Evolutionary conservation across 2,329 filamentous ascomycete species (phyloP), one percentile per base, ranked within the genome.

Genomic region (Colletotrichum coccodes): DNA sequence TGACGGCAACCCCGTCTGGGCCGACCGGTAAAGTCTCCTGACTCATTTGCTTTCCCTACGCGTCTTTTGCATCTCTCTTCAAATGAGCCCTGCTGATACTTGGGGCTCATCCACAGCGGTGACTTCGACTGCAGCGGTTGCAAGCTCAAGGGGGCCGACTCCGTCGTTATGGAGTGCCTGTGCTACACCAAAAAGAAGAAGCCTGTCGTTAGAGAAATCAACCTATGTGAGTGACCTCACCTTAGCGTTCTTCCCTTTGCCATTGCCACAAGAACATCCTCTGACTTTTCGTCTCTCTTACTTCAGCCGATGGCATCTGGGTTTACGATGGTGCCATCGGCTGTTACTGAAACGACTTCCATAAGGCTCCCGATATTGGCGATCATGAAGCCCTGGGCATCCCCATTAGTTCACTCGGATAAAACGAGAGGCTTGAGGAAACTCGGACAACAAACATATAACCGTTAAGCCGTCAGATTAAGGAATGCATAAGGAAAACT

Each of bases 251-350:
- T 6, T 12, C 12, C 3, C 11, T 3, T 34, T 6, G 30, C 34
- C n/a, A n/a, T n/a, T n/a, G n/a, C 16, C 9, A 4, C 3, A 23
- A 52, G 30, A 12, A n/a, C 34, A 8, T 2, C 8, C 6, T 16
- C 40, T 61, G 21, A 66, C 32, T 3, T 12, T 14, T 36, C 4
- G 1, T 16, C 23, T 34, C 7, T 23, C 9, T 12, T 7, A 9
- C 23, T 7, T 26, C n/a, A 67, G 64, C 64, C 26, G 23, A 62
- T 32, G 50, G 64, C 6, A 57, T 67, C 42, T 67, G 64, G 64
- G 18, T n/a, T 2, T 63, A 57, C 23, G 60, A 63, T 23, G 64
- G 59, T 49, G 36, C 26, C 42, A 26, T 67, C 1, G 50, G 64
- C 16, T 67, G 64, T 28, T 57, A 57, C 21, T 21, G n/a, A 11